Evolutionary conservation across 164 flowering plant species (phyloP).

Genomic region (Macadamia integrifolia): DNA sequence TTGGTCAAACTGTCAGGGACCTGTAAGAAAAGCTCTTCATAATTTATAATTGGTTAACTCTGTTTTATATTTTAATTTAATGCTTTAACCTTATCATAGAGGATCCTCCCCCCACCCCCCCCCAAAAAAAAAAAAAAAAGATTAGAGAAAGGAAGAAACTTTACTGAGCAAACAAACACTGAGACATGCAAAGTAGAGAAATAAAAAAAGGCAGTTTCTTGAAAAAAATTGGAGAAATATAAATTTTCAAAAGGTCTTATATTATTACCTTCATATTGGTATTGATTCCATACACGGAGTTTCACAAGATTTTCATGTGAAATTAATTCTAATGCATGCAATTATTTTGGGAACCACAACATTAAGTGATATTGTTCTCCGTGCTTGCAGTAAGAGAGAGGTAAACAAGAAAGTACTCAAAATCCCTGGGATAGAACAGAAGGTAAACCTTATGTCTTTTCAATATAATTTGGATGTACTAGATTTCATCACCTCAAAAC

Average conservation of each 20-base stretch:
- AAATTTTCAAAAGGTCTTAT: no score
- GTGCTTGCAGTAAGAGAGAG: slow-evolving; percentile 78
- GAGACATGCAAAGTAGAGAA: no score
- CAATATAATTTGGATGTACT: neutral
- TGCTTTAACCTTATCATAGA: no score
- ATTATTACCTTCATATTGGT: no score
- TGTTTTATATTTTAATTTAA: neutral
- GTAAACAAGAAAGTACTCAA: slow-evolving; percentile 97
- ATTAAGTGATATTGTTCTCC: slow-evolving; percentile 4
- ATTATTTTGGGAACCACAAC: neutral
- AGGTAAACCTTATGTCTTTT: slow-evolving; percentile 37
- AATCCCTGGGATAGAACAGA: slow-evolving; percentile 93
- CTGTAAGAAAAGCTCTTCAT: slow-evolving; percentile 46
- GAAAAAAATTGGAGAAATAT: no score
- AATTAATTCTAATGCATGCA: neutral
- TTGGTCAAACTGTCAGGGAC: slow-evolving; percentile 92
- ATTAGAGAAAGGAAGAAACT: no score
- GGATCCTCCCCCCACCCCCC: neutral
- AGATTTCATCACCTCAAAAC: no score
- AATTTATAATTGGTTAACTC: neutral
- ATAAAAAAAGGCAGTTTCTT: no score
- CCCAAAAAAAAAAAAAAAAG: no score
- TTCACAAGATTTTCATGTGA: no score
- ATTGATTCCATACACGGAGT: no score
- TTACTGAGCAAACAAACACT: no score